Percentiles rank a stretch among this genome's conserved stretches.
Evolutionary conservation across 805 yeast genomes (phyloP).

Genomic region (Candida taoyuanica): DNA sequence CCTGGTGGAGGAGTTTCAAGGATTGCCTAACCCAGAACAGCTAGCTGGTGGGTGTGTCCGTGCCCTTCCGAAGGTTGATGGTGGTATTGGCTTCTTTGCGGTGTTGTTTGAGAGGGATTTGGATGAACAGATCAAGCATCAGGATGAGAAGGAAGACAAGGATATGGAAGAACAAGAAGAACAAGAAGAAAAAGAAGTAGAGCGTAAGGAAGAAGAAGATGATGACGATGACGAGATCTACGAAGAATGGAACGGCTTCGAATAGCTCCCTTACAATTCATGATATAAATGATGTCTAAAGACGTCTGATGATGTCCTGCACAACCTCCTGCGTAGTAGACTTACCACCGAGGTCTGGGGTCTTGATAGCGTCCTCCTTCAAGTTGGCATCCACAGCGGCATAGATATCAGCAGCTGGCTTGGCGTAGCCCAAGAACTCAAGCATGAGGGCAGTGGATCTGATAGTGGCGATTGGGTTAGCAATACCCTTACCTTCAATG

Average conservation of each 20-base stretch:
- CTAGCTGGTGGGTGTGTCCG: conserved; percentile 86
- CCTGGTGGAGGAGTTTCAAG: conserved; percentile 55
- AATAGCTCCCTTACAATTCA: conserved; percentile 8
- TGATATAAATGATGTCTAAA: conserved; percentile 13
- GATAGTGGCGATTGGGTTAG: conserved; percentile 97
- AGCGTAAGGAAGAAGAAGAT: conserved; percentile 7
- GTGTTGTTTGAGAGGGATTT: conserved; percentile 71
- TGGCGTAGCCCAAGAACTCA: conserved; percentile 89
- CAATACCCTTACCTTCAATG: conserved; percentile 90
- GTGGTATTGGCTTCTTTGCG: conserved; percentile 99
- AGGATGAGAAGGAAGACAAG: conserved; percentile 2
- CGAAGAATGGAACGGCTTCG: conserved; percentile 37
- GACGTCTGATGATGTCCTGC: conserved; percentile 61
- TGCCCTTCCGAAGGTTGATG: conserved; percentile 81
- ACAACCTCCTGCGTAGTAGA: conserved; percentile 84
- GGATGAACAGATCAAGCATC: neutral
- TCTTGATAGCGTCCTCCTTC: conserved; percentile 64
- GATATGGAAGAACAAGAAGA: neutral
- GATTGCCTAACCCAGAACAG: conserved; percentile 42
- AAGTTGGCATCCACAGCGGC: conserved; percentile 93
- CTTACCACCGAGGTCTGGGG: conserved; percentile 95
- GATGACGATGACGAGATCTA: conserved; percentile 6
- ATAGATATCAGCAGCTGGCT: conserved; percentile 89
- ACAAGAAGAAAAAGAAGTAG: conserved; percentile 4
- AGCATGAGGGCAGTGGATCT: conserved; percentile 96